Percentiles rank a stretch among this genome's conserved stretches.
Conservation (phyloP, 805 yeast genomes). For the Candida sonorensis region DNA sequence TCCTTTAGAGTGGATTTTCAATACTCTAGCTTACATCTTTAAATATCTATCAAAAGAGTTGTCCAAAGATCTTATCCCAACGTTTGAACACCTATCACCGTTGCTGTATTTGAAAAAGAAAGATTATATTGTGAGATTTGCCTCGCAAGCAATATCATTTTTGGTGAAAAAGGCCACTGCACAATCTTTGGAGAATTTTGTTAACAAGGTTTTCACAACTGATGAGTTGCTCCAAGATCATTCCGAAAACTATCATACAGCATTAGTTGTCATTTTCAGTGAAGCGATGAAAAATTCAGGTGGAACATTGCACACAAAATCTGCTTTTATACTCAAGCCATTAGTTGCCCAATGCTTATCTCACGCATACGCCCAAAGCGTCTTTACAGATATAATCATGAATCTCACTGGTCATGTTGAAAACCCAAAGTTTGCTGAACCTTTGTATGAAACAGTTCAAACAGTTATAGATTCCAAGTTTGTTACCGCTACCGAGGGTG, state of each 20-base stretch:
- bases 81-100: conserved; percentile 61
- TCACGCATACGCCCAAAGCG: conserved; percentile 28
- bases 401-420: conserved; percentile 48
- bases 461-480: conserved; percentile 10
- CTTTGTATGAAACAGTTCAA: conserved; percentile 35
- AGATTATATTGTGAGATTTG: conserved; percentile 66
- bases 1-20: conserved; percentile 77
- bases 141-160: conserved; percentile 87
- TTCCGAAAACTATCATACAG: conserved; percentile 43
- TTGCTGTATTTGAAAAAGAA: conserved; percentile 51
- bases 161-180: conserved; percentile 61
- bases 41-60: conserved; percentile 71
- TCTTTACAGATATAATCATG: conserved; percentile 55
- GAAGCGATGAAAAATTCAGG: conserved; percentile 72
- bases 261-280: conserved; percentile 56
- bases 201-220: conserved; percentile 31
- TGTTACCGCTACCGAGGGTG: conserved; percentile 7
- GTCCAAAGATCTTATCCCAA: conserved; percentile 56
- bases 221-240: conserved; percentile 23
- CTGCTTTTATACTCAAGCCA: conserved; percentile 41
- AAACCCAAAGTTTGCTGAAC: conserved; percentile 34
- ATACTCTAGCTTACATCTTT: conserved; percentile 79
- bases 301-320: conserved; percentile 69
- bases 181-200: conserved; percentile 38
- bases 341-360: conserved; percentile 18